Conservation (phyloP, 2,329 filamentous ascomycete species). For the Emydomyces testavorans region DNA sequence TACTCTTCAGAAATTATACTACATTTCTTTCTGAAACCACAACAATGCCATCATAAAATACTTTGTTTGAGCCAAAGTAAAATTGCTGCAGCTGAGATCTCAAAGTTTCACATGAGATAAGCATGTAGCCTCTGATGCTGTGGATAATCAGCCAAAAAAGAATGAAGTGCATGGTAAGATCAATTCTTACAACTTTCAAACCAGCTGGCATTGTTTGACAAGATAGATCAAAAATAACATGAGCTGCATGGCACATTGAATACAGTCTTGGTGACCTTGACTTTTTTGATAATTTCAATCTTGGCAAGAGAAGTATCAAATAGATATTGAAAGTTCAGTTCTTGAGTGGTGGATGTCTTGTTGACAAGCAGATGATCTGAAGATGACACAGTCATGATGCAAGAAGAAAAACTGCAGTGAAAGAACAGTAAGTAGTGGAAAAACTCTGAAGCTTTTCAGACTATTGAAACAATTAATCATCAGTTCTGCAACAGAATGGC, state of each 20-base stretch:
- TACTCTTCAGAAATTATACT: neutral
- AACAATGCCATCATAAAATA: slow-evolving; percentile 4
- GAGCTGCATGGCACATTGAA: neutral
- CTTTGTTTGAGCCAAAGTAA: neutral
- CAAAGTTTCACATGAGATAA: neutral
- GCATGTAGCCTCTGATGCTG: slow-evolving; percentile 3
- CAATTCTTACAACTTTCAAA: neutral
- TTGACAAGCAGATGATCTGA: neutral
- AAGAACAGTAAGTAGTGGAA: no score
- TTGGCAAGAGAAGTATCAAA: no score
- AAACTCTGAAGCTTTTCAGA: no score
- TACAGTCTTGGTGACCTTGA: neutral
- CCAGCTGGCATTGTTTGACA: slow-evolving; percentile 1
- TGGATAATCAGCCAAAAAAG: slow-evolving; percentile 4
- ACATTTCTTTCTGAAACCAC: neutral
- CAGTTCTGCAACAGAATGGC: no score
- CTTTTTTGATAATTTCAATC: slow-evolving; percentile 1
- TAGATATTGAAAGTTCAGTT: neutral
- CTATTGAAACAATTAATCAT: no score
- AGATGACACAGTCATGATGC: neutral
- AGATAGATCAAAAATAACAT: neutral
- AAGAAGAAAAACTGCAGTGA: neutral
- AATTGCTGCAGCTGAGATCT: neutral
- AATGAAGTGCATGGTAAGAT: slow-evolving; percentile 1
- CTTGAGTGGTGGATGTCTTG: slow-evolving; percentile 1